Conservation (phyloP, 1,139 yeast species). For the Taphrina flavorubra region DNA sequence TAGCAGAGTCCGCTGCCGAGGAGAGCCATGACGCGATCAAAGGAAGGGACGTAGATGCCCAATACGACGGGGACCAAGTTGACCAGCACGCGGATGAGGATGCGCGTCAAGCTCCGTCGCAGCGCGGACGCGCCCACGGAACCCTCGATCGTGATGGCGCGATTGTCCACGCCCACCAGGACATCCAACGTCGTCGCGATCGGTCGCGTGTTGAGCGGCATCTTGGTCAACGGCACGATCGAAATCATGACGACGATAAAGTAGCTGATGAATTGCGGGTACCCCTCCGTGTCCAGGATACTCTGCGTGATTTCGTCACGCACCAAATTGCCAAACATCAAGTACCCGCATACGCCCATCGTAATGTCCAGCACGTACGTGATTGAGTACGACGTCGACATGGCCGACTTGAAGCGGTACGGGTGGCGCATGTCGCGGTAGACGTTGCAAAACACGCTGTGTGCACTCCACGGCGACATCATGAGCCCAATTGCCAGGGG, state of each 20-base stretch:
- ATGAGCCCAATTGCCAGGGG: slow-evolving; percentile 73
- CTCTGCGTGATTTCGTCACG: slow-evolving; percentile 84
- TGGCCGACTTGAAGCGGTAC: slow-evolving; percentile 58
- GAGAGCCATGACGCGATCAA: slow-evolving; percentile 82
- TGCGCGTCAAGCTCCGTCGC: slow-evolving; percentile 36
- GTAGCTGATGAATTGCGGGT: slow-evolving; percentile 69
- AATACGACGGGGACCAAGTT: slow-evolving; percentile 57
- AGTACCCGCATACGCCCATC: slow-evolving; percentile 79
- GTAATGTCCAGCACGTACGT: slow-evolving; percentile 73
- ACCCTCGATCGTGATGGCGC: slow-evolving; percentile 25
- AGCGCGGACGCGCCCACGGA: slow-evolving; percentile 27
- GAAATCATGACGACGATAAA: slow-evolving; percentile 75
- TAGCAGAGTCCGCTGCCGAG: slow-evolving; percentile 83
- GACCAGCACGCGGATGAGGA: slow-evolving; percentile 53
- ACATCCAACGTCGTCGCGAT: slow-evolving; percentile 72
- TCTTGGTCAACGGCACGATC: slow-evolving; percentile 81
- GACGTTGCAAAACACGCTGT: slow-evolving; percentile 81
- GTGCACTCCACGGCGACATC: slow-evolving; percentile 92
- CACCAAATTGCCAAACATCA: slow-evolving; percentile 82
- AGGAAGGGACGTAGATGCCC: slow-evolving; percentile 70
- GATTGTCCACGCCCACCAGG: slow-evolving; percentile 52
- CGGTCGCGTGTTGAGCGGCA: slow-evolving; percentile 87
- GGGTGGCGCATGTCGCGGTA: slow-evolving; percentile 86
- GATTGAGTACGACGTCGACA: slow-evolving; percentile 65
- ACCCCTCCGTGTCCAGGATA: slow-evolving; percentile 70